Evolutionary conservation across 2,329 filamentous ascomycete species (phyloP).

Genomic region (Penicillium expansum): DNA sequence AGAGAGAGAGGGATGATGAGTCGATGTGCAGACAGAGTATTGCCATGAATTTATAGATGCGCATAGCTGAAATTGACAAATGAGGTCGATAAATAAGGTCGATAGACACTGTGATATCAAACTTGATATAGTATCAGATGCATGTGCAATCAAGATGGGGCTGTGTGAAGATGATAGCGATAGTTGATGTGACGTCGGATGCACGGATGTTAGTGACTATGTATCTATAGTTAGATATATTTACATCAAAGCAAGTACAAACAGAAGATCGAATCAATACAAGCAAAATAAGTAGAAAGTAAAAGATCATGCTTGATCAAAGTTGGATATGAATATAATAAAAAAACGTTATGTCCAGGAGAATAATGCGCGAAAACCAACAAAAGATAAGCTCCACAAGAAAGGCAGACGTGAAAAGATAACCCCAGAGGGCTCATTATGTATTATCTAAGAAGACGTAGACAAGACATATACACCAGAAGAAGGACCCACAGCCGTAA

Average conservation of each 20-base stretch:
- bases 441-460: constrained; percentile 33
- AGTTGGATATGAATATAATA: constrained; percentile 5
- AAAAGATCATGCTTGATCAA: constrained; percentile 7
- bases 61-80: not conserved
- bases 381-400: constrained; percentile 1
- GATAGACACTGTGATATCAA: not conserved
- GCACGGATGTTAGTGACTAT: not conserved
- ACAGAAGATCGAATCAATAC: not conserved
- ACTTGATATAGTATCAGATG: not conserved
- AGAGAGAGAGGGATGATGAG: not conserved
- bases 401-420: constrained; percentile 13
- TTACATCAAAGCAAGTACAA: not conserved
- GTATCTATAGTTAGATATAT: too few species aligned
- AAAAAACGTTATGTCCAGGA: constrained; percentile 17
- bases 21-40: not conserved
- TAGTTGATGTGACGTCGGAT: not conserved
- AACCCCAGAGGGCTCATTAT: constrained; percentile 37
- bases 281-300: not conserved
- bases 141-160: not conserved
- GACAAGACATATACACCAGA: constrained; percentile 7
- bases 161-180: not conserved
- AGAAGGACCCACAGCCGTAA: constrained; percentile 2
- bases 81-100: not conserved
- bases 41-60: not conserved
- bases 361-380: constrained; percentile 11